These are phyloP conservation scores for Conticribra weissflogii DNA, from an alignment of 108 stramenopile species.

Conservation along the genomic window DNA sequence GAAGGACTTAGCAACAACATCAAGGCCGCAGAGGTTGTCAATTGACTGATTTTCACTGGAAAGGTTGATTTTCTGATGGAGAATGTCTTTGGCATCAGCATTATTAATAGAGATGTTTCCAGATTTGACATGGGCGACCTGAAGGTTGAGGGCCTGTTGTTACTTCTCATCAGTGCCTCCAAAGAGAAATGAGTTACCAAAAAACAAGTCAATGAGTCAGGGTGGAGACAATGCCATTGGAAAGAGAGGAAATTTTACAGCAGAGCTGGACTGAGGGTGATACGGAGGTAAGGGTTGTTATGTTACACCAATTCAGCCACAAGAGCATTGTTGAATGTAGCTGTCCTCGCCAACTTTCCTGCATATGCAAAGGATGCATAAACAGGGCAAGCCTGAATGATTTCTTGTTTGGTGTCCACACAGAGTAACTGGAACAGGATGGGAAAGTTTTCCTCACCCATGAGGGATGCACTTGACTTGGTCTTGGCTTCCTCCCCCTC, in stretches of 20 bases:
- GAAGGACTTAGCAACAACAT: background rate
- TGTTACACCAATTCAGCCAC: no score
- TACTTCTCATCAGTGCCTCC: background rate
- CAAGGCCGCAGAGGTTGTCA: background rate
- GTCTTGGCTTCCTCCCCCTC: no score
- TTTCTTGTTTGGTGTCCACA: background rate
- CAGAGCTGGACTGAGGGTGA: background rate
- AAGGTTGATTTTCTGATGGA: background rate
- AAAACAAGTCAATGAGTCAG: conserved; percentile 1
- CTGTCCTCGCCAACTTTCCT: background rate
- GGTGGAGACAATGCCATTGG: background rate
- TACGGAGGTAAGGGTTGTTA: background rate
- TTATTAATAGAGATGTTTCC: background rate
- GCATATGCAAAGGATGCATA: conserved; percentile 5
- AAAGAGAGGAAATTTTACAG: conserved; percentile 13
- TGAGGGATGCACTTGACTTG: background rate
- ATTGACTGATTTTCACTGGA: conserved; percentile 1
- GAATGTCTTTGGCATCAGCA: background rate
- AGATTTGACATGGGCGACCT: background rate
- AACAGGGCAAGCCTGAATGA: conserved; percentile 4
- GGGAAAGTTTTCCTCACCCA: conserved; percentile 12
- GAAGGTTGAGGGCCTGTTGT: background rate
- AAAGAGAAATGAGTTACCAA: conserved; percentile 16
- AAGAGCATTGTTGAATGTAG: conserved; percentile 2
- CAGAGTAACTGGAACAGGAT: background rate